Base-by-base conservation (phyloP, 2,329 filamentous ascomycete genomes). In the Ceratocystis cubensis region DNA sequence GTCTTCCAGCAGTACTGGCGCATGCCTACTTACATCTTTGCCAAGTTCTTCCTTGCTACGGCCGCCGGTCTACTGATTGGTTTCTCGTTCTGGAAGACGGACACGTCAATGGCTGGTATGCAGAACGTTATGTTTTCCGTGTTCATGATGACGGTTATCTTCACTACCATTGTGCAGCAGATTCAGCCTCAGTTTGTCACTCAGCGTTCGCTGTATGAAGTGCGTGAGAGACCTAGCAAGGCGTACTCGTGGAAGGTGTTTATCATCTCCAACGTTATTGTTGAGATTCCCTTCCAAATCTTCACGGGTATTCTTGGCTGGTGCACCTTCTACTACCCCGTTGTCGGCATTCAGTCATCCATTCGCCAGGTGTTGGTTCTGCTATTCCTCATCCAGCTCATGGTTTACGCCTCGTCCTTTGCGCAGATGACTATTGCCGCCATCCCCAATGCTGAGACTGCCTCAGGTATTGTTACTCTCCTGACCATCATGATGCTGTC, bases 1-100 rank as follows among this genome's bases (percentile, higher is more conserved):
- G 84, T 91, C 5, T 91, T 91, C 75, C 82, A 89, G 72, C 89
- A 94, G 73, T 92, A 92, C 79, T 93, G 89, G 88, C 83, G 89
- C 59, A 89, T 85, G 66, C 89, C 89, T 0, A 79, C 80, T 10
- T 94, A 94, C 75, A 85, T 94, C 71, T 88, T 89, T 74, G 82
- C 88, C 66, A 93, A 93, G 76, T 74, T 83, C 1, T 73, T 80
- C 0, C 81, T 93, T 20, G 85, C 77, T 1, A 69, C 82, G 64
- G 79, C 84, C 66, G 79, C 84, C 28, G 79, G 82, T 5, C 77
- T 93, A 1, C 92, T 92, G 72, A 87, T 91, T 67, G 88, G 88
- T 0, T 88, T 90, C 73, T 87, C 85, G 0, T 89, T 91, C 74
- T 89, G 79, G 75, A 61, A 77, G 2, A 72, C 77, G 4, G 67